These are phyloP conservation scores for Bauhinia variegata DNA, from an alignment of 306 rosid species.

Conservation along the genomic window DNA sequence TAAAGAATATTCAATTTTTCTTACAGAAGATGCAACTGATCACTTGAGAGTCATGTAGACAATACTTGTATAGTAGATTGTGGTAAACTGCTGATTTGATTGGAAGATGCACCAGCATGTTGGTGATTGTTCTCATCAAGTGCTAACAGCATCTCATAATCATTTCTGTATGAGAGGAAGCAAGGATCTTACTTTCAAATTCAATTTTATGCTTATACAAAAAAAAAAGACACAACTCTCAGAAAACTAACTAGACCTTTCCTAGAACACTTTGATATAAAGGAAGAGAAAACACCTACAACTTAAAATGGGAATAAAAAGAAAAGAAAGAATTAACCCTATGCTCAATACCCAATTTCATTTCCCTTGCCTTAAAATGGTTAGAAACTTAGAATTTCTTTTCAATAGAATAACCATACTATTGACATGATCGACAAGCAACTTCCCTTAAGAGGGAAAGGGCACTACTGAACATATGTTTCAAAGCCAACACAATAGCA, in stretches of 20 bases:
- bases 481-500: background rate
- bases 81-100: slow-evolving; percentile 83
- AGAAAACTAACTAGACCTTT: background rate
- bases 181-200: slow-evolving; percentile 15
- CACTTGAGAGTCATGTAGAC: background rate
- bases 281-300: background rate
- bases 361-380: no score
- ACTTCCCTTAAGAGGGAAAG: background rate
- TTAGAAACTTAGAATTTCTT: no score
- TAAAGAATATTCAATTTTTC: no score
- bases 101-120: slow-evolving; percentile 81
- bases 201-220: background rate
- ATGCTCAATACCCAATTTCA: background rate
- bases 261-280: background rate
- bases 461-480: background rate
- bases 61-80: slow-evolving; percentile 84
- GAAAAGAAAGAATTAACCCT: background rate
- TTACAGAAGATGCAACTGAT: background rate
- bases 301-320: background rate
- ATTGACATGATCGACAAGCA: background rate
- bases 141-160: slow-evolving; percentile 88
- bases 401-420: background rate
- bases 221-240: background rate
- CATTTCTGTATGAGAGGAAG: slow-evolving; percentile 56
- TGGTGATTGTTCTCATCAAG: slow-evolving; percentile 89